These are phyloP conservation scores for Spongiforma sp. DNA, from an alignment of 1,284 basidiomycete species.

Conservation along the genomic window DNA sequence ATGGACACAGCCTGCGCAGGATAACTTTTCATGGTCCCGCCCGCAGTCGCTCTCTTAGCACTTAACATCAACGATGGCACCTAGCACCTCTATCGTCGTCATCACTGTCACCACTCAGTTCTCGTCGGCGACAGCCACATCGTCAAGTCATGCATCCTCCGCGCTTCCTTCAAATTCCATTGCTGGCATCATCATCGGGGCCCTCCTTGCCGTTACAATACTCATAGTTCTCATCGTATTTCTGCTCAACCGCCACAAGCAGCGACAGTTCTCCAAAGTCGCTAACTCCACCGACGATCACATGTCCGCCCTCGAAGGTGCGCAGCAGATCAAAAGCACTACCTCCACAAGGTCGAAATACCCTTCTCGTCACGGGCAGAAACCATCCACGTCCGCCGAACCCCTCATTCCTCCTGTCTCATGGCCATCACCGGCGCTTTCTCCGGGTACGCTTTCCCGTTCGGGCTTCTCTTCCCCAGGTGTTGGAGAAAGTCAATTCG, in stretches of 20 bases:
- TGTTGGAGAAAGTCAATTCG: neutral
- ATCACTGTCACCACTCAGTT: constrained; percentile 11
- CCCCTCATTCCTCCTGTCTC: constrained; percentile 25
- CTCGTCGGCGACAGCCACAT: neutral
- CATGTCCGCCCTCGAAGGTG: neutral
- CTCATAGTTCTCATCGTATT: constrained; percentile 21
- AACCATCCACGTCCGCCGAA: constrained; percentile 28
- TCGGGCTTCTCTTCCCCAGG: constrained; percentile 6
- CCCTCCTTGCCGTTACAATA: constrained; percentile 19
- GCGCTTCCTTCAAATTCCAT: constrained; percentile 15
- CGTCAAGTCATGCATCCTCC: neutral
- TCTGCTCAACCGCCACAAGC: constrained; percentile 18
- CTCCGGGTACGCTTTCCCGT: constrained; percentile 3
- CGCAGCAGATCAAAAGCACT: neutral
- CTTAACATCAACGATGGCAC: too few species aligned
- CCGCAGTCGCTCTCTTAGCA: too few species aligned
- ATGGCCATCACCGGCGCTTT: constrained; percentile 11
- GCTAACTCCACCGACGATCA: constrained; percentile 15
- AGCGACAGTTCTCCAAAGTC: constrained; percentile 24
- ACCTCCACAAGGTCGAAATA: neutral
- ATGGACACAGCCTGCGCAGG: too few species aligned
- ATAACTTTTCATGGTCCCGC: too few species aligned
- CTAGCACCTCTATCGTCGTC: too few species aligned
- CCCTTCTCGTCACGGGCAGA: constrained; percentile 14
- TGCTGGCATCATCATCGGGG: constrained; percentile 31